Base-by-base conservation (phyloP, 2,329 filamentous ascomycete genomes). In the Aspergillus glaucus region DNA sequence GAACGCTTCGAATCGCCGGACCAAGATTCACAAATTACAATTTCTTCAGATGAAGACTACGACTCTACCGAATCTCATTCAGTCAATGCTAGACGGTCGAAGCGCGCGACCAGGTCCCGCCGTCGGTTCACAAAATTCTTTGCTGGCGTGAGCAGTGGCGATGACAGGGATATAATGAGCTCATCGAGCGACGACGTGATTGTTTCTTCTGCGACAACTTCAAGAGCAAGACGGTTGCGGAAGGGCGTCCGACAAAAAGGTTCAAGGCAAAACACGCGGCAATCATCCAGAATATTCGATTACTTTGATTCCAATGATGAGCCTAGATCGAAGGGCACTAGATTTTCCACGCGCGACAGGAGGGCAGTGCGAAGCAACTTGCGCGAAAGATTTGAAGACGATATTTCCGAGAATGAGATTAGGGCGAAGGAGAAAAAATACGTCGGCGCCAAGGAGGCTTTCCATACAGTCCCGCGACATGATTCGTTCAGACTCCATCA, bases 401-500 rank as follows among this genome's bases (percentile, higher is more conserved):
- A 68, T 14, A 62, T 65, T 34, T 70, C 68, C 4, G 67, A 71
- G 45, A 58, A 62, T 22, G 69, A 69, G 47, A 73, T 9, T 74
- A 80, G 1, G 82, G 84, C 55, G 5, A 60, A 51, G 26, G 52
- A 57, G 14, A 58, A 60, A 39, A 69, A 62, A 48, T 69, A 66
- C 70, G 70, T 80, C 10, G 82, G 83, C 12, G 79, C 90, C 21
- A 85, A 82, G 55, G 93, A 97, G 64, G 66, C 80, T 5, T 97
- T 95, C 63, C 76, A 82, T 48, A 75, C 76, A 1, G 62, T 88
- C 1, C 70, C 82, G 1, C 68, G 75, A 3, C 77, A 82, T 12
- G 80, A 85, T 36, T 70, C 77, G 2, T 98, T 98, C 66, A 78
- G 79, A 47, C 72, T 76, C 19, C 78, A 80, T 9, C 93, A 98